Conservation (phyloP, 2,329 filamentous ascomycete species). For the Paramyrothecium sp. region DNA sequence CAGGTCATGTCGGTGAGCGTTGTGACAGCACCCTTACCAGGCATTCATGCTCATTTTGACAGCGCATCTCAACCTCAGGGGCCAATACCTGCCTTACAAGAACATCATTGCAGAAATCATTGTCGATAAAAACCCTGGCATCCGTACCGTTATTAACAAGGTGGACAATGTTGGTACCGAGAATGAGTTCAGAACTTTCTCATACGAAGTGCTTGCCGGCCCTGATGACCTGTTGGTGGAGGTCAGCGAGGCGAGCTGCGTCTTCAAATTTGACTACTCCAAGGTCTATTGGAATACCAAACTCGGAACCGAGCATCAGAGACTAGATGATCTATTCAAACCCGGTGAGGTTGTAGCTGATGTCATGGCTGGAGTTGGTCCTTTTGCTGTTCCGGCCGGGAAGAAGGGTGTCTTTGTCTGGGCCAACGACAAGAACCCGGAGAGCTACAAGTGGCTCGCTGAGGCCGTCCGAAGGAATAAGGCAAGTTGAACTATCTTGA, state of each 20-base stretch:
- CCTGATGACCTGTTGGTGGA: slow-evolving; percentile 80
- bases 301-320: slow-evolving; percentile 83
- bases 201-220: slow-evolving; percentile 85
- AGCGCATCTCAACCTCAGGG: slow-evolving; percentile 89
- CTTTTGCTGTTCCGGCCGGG: slow-evolving; percentile 88
- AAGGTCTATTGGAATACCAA: slow-evolving; percentile 99
- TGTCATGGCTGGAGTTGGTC: slow-evolving; percentile 95
- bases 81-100: slow-evolving; percentile 83
- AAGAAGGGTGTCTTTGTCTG: slow-evolving; percentile 90
- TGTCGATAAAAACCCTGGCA: slow-evolving; percentile 80
- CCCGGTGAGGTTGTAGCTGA: slow-evolving; percentile 90
- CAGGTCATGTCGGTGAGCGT: slow-evolving; percentile 74
- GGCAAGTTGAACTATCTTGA: slow-evolving; percentile 39
- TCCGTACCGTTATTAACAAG: slow-evolving; percentile 95
- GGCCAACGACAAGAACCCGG: slow-evolving; percentile 96
- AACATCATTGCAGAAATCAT: slow-evolving; percentile 81
- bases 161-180: slow-evolving; percentile 81
- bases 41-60: slow-evolving; percentile 2
- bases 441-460: slow-evolving; percentile 72
- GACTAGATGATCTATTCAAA: slow-evolving; percentile 73
- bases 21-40: slow-evolving; percentile 20
- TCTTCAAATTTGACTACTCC: slow-evolving; percentile 90
- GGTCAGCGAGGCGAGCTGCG: slow-evolving; percentile 77
- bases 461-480: slow-evolving; percentile 77
- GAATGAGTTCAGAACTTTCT: slow-evolving; percentile 87